Conservation (phyloP, 345 rosid species). For the Laguncularia racemosa region DNA sequence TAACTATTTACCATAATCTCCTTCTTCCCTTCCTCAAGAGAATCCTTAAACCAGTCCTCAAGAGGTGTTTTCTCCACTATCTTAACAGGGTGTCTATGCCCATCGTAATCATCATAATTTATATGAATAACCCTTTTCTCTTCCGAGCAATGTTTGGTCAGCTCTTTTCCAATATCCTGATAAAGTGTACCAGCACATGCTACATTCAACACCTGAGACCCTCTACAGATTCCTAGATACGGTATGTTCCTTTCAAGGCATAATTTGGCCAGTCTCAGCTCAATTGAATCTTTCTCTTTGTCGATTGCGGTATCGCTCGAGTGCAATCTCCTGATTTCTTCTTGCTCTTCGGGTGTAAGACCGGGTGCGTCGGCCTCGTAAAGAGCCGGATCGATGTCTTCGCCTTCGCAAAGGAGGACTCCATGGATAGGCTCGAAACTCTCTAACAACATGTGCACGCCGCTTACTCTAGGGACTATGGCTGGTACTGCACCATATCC, state of each 20-base stretch:
- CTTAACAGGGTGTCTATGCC: conserved; percentile 54
- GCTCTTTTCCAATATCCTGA: conserved; percentile 58
- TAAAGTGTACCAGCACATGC: conserved; percentile 85
- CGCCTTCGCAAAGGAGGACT: conserved; percentile 90
- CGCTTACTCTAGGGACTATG: conserved; percentile 71
- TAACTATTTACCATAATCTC: conserved; percentile 76
- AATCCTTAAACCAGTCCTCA: conserved; percentile 60
- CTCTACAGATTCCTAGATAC: conserved; percentile 77
- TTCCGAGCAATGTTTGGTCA: conserved; percentile 22
- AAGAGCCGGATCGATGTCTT: conserved; percentile 79
- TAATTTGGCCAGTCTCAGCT: conserved; percentile 61
- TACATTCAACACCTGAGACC: conserved; percentile 75
- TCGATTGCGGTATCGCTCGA: conserved; percentile 67
- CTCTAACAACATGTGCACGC: conserved; percentile 61
- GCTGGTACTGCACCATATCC: conserved; percentile 76
- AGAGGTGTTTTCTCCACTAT: conserved; percentile 56
- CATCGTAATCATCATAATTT: conserved; percentile 70
- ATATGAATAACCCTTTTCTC: conserved; percentile 43
- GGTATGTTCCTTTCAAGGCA: conserved; percentile 85
- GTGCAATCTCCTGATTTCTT: conserved; percentile 59
- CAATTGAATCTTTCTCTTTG: conserved; percentile 73
- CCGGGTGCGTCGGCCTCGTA: conserved; percentile 40
- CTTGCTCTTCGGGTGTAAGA: conserved; percentile 57
- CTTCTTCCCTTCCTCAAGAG: conserved; percentile 41
- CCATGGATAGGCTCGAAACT: conserved; percentile 95